Base-by-base conservation (phyloP, 2,329 filamentous ascomycete genomes). In the Apiospora koreana region DNA sequence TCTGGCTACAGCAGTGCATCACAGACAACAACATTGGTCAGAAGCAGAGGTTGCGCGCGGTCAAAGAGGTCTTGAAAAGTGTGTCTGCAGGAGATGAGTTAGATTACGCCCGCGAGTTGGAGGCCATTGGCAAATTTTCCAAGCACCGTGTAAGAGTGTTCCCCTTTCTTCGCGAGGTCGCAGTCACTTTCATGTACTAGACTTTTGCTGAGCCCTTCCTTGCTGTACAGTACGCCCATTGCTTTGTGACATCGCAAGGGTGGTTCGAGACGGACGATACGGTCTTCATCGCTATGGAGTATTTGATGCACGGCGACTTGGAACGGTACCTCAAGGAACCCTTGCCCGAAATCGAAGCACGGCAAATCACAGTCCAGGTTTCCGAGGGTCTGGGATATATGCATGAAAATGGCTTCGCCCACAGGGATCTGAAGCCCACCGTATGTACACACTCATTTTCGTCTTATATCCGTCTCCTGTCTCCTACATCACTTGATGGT, bases 201-300 rank as follows among this genome's bases (percentile, higher is more conserved):
- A n/a, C n/a, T n/a, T n/a, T n/a, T n/a, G n/a, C 23, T 31, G 21
- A 25, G 21, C 25, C 8, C 6, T 31, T 21, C 5, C 25, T n/a
- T n/a, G n/a, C n/a, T n/a, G n/a, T n/a, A 5, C 8, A 74, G 72
- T 74, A 74, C 35, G 23, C 48, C 5, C 70, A 72, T 48, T 74
- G 70, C 38, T 74, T 74, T 28, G 73, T 74, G 8, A 70, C 46
- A 31, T 73, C 73, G 7, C 45, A 67, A 3, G 73, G 73, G 2
- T 74, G 72, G 73, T 74, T 54, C 35, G 72, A 73, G 31, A 21
- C 38, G 35, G 12, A 66, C 1, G 31, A 71, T 14, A 64, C 65
- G 5, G 31, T 74, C 3, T 74, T 68, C n/a, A 72, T 74, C 16
- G 12, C 70, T 2, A 74, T 74, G 73, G 73, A 74, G 23, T 74